Percentiles rank a stretch among this genome's conserved stretches.
Conservation (phyloP, 2,329 filamentous ascomycete genomes). For the Beauveria australis region DNA sequence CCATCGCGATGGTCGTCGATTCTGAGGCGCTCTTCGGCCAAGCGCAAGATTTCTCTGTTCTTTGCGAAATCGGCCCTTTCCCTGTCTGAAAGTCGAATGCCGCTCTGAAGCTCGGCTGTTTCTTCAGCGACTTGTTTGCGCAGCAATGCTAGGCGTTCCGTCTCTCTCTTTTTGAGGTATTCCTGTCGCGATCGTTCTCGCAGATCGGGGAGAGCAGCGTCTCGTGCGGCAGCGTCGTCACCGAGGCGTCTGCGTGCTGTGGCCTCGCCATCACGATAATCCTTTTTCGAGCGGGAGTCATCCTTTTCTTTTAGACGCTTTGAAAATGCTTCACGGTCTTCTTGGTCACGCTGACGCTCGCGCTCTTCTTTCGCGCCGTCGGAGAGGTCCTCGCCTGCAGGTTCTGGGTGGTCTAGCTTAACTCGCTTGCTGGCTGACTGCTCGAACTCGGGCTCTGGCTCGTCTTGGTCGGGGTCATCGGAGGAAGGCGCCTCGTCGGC, state of each 20-base stretch:
- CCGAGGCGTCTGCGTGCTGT: constrained; percentile 44
- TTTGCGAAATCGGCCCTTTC: constrained; percentile 85
- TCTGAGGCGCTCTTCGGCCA: constrained; percentile 74
- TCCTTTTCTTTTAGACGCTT: constrained; percentile 66
- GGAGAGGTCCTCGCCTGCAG: constrained; percentile 41
- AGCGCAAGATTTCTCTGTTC: constrained; percentile 71
- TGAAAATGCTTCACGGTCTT: constrained; percentile 74
- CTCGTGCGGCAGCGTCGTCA: constrained; percentile 54
- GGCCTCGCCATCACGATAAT: constrained; percentile 49
- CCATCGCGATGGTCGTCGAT: constrained; percentile 92
- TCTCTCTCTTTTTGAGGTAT: constrained; percentile 87
- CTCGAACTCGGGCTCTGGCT: constrained; percentile 50
- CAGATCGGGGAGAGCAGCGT: constrained; percentile 69
- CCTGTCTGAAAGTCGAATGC: constrained; percentile 62
- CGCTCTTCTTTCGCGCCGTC: constrained; percentile 51
- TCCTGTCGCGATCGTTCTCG: constrained; percentile 80
- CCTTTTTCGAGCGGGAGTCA: constrained; percentile 59
- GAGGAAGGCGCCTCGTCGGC: constrained; percentile 61
- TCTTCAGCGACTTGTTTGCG: constrained; percentile 88
- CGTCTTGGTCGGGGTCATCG: constrained; percentile 31
- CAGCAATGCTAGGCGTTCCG: constrained; percentile 76
- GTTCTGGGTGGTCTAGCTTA: constrained; percentile 52
- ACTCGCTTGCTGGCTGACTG: constrained; percentile 65
- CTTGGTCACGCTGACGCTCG: constrained; percentile 56
- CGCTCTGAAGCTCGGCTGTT: constrained; percentile 68